These are phyloP conservation scores for Tylopilus plumbeoviolaceoides DNA, from an alignment of 768 basidiomycete genomes.

Conservation along the genomic window DNA sequence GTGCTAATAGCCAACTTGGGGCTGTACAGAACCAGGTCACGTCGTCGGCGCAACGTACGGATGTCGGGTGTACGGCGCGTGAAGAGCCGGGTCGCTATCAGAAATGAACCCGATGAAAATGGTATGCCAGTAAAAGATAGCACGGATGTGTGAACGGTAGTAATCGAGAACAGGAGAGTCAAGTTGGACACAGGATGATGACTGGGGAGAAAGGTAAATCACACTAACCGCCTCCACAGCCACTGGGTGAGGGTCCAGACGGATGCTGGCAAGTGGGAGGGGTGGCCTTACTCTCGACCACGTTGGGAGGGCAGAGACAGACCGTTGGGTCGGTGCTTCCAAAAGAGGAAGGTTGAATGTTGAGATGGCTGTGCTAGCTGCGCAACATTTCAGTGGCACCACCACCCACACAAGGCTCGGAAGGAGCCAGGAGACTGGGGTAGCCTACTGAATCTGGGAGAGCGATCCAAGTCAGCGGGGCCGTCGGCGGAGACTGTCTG, in stretches of 20 bases:
- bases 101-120: constrained; percentile 3
- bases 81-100: constrained; percentile 13
- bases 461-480: constrained; percentile 19
- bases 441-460: background rate
- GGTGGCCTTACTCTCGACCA: background rate
- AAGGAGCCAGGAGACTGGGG: constrained; percentile 8
- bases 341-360: constrained; percentile 27
- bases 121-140: background rate
- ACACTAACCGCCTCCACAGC: constrained; percentile 15
- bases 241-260: constrained; percentile 12
- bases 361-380: constrained; percentile 4
- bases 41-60: background rate
- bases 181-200: background rate
- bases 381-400: constrained; percentile 5
- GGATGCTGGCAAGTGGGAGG: background rate
- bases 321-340: constrained; percentile 21
- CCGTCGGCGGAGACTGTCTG: constrained; percentile 30
- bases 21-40: constrained; percentile 1
- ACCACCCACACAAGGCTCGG: constrained; percentile 5
- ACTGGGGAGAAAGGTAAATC: constrained; percentile 25
- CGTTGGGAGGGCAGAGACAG: constrained; percentile 12
- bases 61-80: constrained; percentile 1
- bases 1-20: background rate
- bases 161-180: background rate
- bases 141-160: background rate